Evolutionary conservation across 805 yeast species (phyloP).

Genomic region (Pichia eremophila): DNA sequence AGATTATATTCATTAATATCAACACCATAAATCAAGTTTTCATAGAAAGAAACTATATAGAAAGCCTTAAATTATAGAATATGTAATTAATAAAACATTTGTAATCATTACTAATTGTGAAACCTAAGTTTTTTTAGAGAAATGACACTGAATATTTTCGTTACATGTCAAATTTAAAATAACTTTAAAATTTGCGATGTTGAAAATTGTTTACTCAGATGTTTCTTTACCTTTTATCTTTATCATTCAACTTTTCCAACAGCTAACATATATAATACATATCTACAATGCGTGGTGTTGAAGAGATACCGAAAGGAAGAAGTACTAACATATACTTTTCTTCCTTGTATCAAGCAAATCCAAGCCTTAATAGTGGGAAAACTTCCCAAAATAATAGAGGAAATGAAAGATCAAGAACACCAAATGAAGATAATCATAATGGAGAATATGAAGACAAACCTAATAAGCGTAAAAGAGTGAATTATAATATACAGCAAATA

Average conservation of each 20-base stretch:
- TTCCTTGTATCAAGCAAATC: constrained; percentile 17
- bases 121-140: too few relatives aligned
- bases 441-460: not conserved
- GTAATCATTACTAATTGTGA: too few relatives aligned
- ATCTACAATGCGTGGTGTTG: constrained; percentile 17
- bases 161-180: not conserved
- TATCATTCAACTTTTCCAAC: too few relatives aligned
- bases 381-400: not conserved
- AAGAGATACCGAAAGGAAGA: constrained; percentile 23
- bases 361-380: not conserved
- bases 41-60: not conserved
- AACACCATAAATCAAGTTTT: not conserved
- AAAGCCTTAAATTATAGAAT: not conserved
- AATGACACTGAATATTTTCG: too few relatives aligned
- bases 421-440: not conserved
- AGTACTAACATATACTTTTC: constrained; percentile 19
- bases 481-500: constrained; percentile 26
- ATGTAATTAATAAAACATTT: too few relatives aligned
- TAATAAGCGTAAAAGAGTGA: constrained; percentile 23
- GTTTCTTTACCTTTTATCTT: too few relatives aligned
- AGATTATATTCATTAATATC: not conserved
- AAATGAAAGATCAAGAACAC: not conserved
- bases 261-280: too few relatives aligned
- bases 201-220: not conserved
- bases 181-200: not conserved